Evolutionary conservation across 169 alveolate genomes (phyloP), one percentile per base, ranked within the genome.

Genomic region (Cryptosporidium ubiquitum): DNA sequence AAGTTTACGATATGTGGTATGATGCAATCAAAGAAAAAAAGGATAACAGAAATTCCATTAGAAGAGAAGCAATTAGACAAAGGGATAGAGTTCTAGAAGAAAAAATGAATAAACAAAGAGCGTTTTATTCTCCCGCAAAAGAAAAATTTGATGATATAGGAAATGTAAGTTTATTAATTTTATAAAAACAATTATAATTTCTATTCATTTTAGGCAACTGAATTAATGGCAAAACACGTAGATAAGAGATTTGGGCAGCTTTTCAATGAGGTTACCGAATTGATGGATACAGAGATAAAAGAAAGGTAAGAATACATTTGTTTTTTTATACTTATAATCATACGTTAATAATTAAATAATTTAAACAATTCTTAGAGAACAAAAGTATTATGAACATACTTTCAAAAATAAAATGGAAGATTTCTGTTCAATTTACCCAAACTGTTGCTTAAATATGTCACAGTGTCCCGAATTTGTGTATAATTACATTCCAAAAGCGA

Each of bases 91-190:
- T 79, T 6, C 20, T 79, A 31, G 89, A 79, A 31, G 89, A 61
- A 29, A 58, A 42, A 44, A 79, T 79, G 89, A 79, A 42, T 1
- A 79, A 64, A n/a, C 89, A 79, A 58, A 58, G 89, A 44, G 79
- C 89, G 12, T 79, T 61, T 40, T 79, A 79, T 40, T 37, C 66
- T 3, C 89, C 89, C 5, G 40, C 68, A 61, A 79, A 61, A 44
- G 89, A 79, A 12, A 58, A 68, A n/a, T 79, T 79, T 29, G 89
- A 79, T 35, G 89, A 79, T 20, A 18, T 79, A 16, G 89, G 79
- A 61, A 64, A 61, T 20, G 89, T 79, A 79, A 23, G 89, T 79
- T 39, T 0, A 33, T 42, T 23, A 12, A 16, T 16, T 29, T 55
- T 29, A 42, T 12, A 9, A 1, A 12, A 5, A 23, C 31, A n/a